Percentiles rank a stretch among this genome's conserved stretches.
phyloP scores from a whole-genome alignment of 192 early-diverging fungal species.

The Backusella liffmaniae region DNA sequence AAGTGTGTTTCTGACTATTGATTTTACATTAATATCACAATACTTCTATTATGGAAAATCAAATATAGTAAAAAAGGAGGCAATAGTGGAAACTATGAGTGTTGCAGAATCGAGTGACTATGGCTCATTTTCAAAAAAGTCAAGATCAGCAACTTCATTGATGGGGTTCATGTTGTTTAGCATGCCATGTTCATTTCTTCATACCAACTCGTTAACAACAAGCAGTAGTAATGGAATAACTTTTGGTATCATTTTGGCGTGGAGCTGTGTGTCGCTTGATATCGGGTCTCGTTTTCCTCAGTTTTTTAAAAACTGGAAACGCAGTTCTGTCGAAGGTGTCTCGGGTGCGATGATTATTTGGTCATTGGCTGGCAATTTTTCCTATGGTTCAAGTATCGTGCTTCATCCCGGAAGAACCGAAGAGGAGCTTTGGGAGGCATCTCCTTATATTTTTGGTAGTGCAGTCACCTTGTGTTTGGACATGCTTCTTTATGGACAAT shows the following conservation, averaged over 20 bases:
- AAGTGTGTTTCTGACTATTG: not conserved
- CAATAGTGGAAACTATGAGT: not conserved
- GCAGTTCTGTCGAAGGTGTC: slow-evolving; percentile 63
- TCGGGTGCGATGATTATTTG: slow-evolving; percentile 69
- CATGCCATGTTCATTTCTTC: not conserved
- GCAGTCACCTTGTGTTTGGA: slow-evolving; percentile 68
- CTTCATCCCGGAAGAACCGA: slow-evolving; percentile 28
- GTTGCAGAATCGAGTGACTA: not conserved
- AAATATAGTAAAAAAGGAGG: not conserved
- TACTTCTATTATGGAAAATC: not conserved
- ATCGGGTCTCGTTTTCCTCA: slow-evolving; percentile 72
- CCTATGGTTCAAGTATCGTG: slow-evolving; percentile 55
- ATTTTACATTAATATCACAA: not conserved
- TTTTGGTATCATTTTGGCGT: slow-evolving; percentile 62
- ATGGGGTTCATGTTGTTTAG: slow-evolving; percentile 13
- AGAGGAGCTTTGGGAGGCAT: slow-evolving; percentile 19
- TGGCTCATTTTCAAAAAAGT: not conserved
- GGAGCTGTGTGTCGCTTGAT: slow-evolving; percentile 62
- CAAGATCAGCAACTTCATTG: not conserved
- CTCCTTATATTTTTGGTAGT: slow-evolving; percentile 62
- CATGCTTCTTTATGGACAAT: slow-evolving; percentile 51
- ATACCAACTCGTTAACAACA: not conserved
- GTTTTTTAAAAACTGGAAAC: slow-evolving; percentile 60
- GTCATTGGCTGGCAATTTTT: slow-evolving; percentile 65
- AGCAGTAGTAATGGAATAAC: not conserved